Base-by-base conservation (phyloP, 306 rosid genomes). In the Pterocarpus macrocarpus region DNA sequence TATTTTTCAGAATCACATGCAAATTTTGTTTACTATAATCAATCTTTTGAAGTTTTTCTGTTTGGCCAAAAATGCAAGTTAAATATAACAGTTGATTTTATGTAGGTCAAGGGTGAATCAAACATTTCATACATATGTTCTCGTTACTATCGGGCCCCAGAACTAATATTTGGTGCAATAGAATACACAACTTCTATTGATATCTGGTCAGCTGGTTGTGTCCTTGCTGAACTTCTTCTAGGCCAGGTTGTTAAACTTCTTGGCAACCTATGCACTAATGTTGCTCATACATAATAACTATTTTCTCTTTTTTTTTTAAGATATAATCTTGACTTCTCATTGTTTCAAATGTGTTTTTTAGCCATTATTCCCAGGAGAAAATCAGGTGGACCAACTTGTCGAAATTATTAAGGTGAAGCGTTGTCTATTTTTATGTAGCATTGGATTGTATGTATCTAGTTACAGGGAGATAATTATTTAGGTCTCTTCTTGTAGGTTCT, bases 121-220 rank as follows among this genome's bases (percentile, higher is more conserved):
- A 95, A 95, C 86, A 93, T 93, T 80, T 87, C 99, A 0, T 95
- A 95, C 85, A 95, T 95, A 87, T 95, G 99, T 84, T 91, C 99
- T 69, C 95, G 99, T 16, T 93, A 95, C 77, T 93, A 95, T 88
- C 97, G 99, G 33, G 99, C 97, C 75, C 99, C 99, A n/a, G 99
- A 95, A 78, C 91, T 95, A 76, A 95, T 95, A 85, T 95, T 95
- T 82, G 99, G 99, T 82, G 97, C 99, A 14, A 91, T 95, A 16
- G 99, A 93, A 80, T 95, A 93, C 79, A 88, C 97, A 80, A 85
- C 97, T 67, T 91, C 97, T 57, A 87, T 95, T 34, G 99, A 95
- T 79, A 91, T 95, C 58, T 93, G 99, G 99, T 95, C 99, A 69
- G 97, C 99, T 90, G 99, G 99, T 80, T 95, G 99, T 87, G 99